These are phyloP conservation scores for Fraxinus sp. DNA, from an alignment of 305 asterid species.

Conservation along the genomic window DNA sequence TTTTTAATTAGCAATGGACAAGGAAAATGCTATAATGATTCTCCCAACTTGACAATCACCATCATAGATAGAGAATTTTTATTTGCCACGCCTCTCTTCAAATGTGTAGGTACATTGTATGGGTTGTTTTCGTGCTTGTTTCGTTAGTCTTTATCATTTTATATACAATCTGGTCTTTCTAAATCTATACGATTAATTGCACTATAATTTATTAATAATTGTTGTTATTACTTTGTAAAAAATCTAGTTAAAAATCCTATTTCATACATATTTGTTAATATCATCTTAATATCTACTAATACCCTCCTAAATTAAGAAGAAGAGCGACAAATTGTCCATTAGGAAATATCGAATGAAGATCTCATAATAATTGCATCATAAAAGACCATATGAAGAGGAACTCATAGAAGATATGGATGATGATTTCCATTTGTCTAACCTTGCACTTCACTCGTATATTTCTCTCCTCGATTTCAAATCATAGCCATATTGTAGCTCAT, in stretches of 20 bases:
- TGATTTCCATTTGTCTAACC: no score
- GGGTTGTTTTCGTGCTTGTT: background rate
- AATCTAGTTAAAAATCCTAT: no score
- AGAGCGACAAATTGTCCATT: no score
- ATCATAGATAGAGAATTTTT: background rate
- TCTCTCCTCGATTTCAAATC: background rate
- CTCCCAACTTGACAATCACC: background rate
- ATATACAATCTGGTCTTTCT: background rate
- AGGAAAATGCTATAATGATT: background rate
- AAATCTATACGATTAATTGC: background rate
- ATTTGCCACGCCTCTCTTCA: background rate
- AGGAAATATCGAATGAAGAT: no score
- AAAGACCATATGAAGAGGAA: background rate
- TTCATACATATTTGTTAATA: no score
- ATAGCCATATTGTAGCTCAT: background rate
- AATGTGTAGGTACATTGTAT: background rate
- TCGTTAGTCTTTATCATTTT: background rate
- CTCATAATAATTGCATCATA: background rate
- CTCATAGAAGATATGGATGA: background rate
- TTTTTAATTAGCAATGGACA: background rate
- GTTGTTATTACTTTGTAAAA: background rate
- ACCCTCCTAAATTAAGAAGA: no score
- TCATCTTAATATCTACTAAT: no score
- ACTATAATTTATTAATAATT: no score
- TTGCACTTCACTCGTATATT: background rate